Base-by-base conservation (phyloP, 306 rosid species). In the Cicer bijugum region DNA sequence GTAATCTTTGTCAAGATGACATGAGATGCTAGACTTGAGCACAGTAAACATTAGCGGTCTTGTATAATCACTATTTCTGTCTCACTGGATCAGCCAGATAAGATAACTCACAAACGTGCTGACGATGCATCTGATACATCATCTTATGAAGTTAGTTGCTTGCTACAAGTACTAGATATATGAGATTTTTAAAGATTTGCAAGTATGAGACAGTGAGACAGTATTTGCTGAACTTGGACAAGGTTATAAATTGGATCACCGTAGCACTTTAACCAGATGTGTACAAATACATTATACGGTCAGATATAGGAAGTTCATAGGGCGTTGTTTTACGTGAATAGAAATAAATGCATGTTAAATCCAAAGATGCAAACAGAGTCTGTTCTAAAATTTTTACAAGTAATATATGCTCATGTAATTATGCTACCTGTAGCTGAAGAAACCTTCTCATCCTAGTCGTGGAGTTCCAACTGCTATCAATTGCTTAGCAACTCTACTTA, bases 381-480 rank as follows among this genome's bases (percentile, higher is more conserved):
- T 12, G 40, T 66, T 78, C 58, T 28, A 62, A 2, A 1, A 12
- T 19, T 8, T 50, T 14, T 68, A 15, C 9, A 48, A 33, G 51
- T 45, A 15, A 67, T 17, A 19, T 56, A 77, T 37, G 67, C 71
- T 37, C 20, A 15, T 81, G 10, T 59, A 11, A 72, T 85, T 75
- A 69, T 78, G 61, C 9, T 42, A 44, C 79, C 17, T 82, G 76
- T 79, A 95, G 99, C 83, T 95, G 84, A 95, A 87, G 89, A 90
- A 88, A 83, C 93, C 97, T 80, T 88, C 92, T 71, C 96, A 91
- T 84, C 97, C 97, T 53, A 85, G 75, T 64, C 89, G 88, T 52
- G 97, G 90, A 69, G 83, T 92, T 72, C 93, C 89, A 71, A 82
- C 89, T 80, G 91, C 97, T 46, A 75, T 91, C 88, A 88, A 83